Conservation (phyloP, 1,284 basidiomycete genomes). For the Moniliella sp. region DNA sequence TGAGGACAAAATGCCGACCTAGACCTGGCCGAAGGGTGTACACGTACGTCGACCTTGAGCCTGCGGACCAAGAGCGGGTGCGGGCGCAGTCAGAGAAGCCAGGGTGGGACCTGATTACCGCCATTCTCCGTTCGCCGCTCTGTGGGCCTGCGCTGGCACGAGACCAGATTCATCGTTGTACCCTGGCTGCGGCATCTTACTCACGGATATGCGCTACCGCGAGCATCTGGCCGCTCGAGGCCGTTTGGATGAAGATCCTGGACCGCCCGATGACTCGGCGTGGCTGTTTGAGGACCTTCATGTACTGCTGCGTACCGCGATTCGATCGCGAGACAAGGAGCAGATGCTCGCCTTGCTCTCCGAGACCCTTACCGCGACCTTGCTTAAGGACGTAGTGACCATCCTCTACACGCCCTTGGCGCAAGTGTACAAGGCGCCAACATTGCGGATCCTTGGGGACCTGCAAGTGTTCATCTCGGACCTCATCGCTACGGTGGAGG, state of each 20-base stretch:
- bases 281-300: conserved; percentile 33
- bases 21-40: conserved; percentile 61
- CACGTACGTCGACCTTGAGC: conserved; percentile 61
- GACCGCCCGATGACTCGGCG: conserved; percentile 27
- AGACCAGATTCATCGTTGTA: conserved; percentile 22
- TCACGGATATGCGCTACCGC: conserved; percentile 21
- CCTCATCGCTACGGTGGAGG: conserved; percentile 76
- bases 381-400: conserved; percentile 93
- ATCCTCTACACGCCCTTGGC: conserved; percentile 97
- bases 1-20: conserved; percentile 64
- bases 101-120: conserved; percentile 54
- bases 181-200: conserved; percentile 22
- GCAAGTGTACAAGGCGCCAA: conserved; percentile 89
- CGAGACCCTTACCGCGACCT: conserved; percentile 80
- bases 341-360: conserved; percentile 81
- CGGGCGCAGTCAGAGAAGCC: conserved; percentile 41
- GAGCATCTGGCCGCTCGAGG: conserved; percentile 12
- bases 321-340: conserved; percentile 65
- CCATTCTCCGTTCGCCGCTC: conserved; percentile 59
- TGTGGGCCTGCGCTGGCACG: conserved; percentile 39
- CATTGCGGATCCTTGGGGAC: conserved; percentile 76
- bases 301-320: conserved; percentile 42
- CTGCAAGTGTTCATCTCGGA: conserved; percentile 87
- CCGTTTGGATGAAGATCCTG: conserved; percentile 47
- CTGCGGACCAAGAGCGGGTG: conserved; percentile 54